Conservation (phyloP, 257 asterid genomes). For the Echium plantagineum region DNA sequence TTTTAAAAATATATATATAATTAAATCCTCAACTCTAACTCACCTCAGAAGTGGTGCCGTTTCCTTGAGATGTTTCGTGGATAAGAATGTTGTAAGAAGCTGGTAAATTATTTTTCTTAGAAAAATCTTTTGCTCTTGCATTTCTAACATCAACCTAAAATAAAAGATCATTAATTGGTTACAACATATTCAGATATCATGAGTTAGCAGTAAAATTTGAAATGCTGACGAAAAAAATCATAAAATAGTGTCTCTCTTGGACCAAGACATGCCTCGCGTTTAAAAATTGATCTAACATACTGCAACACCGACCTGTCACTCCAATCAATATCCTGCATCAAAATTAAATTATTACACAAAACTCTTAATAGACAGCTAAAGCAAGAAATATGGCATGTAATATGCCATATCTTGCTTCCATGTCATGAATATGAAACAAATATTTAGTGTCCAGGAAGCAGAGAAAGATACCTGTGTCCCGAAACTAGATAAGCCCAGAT, state of each 20-base stretch:
- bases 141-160: slow-evolving; percentile 68
- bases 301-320: slow-evolving; percentile 53
- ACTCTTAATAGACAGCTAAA: background rate
- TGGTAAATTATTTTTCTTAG: slow-evolving; percentile 42
- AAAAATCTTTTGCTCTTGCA: slow-evolving; percentile 48
- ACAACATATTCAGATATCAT: slow-evolving; percentile 5
- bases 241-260: slow-evolving; percentile 5
- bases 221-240: too few species aligned
- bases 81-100: slow-evolving; percentile 61
- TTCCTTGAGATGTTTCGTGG: slow-evolving; percentile 22
- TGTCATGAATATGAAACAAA: background rate
- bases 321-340: slow-evolving; percentile 55
- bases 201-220: background rate
- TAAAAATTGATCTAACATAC: slow-evolving; percentile 50
- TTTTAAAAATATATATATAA: background rate
- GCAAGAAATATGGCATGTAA: background rate
- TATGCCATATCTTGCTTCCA: background rate
- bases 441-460: slow-evolving; percentile 2
- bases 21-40: slow-evolving; percentile 12
- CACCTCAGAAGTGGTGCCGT: slow-evolving; percentile 41
- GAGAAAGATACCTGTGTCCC: slow-evolving; percentile 40
- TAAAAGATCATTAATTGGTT: slow-evolving; percentile 6
- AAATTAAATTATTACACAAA: background rate
- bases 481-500: slow-evolving; percentile 22
- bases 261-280: slow-evolving; percentile 41